Evolutionary conservation across 495 filamentous ascomycete genomes (phyloP).

Genomic region (Filosporella fistucella): DNA sequence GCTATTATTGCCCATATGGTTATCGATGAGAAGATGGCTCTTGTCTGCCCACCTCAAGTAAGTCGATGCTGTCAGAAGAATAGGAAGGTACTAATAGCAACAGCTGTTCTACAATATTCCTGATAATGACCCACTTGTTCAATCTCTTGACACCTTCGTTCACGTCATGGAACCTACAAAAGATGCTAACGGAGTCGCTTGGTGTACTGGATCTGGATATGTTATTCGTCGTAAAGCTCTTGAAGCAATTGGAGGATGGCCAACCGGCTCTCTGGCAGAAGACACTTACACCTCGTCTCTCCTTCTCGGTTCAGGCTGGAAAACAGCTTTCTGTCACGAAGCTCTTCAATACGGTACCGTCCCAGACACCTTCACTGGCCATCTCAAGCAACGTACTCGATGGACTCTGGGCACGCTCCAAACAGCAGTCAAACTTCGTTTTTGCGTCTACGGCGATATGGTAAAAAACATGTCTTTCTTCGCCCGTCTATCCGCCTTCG

Average conservation of each 20-base stretch:
- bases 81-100: background rate
- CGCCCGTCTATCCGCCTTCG: constrained; percentile 15
- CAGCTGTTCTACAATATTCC: constrained; percentile 50
- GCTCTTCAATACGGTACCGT: constrained; percentile 46
- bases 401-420: constrained; percentile 29
- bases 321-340: constrained; percentile 45
- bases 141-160: constrained; percentile 42
- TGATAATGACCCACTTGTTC: constrained; percentile 41
- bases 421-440: constrained; percentile 21
- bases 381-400: constrained; percentile 48
- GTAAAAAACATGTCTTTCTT: constrained; percentile 18
- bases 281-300: constrained; percentile 44
- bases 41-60: constrained; percentile 45
- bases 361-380: constrained; percentile 40
- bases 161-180: constrained; percentile 48
- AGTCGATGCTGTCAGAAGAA: background rate
- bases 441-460: constrained; percentile 17
- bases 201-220: constrained; percentile 52
- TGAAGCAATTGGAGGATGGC: constrained; percentile 46
- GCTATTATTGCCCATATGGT: constrained; percentile 43
- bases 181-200: constrained; percentile 41
- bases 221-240: constrained; percentile 42
- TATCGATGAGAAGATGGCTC: constrained; percentile 39
- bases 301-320: constrained; percentile 46
- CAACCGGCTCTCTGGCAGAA: constrained; percentile 43